Base-by-base conservation (phyloP, 768 basidiomycete species). In the Phylloporus arenicola region DNA sequence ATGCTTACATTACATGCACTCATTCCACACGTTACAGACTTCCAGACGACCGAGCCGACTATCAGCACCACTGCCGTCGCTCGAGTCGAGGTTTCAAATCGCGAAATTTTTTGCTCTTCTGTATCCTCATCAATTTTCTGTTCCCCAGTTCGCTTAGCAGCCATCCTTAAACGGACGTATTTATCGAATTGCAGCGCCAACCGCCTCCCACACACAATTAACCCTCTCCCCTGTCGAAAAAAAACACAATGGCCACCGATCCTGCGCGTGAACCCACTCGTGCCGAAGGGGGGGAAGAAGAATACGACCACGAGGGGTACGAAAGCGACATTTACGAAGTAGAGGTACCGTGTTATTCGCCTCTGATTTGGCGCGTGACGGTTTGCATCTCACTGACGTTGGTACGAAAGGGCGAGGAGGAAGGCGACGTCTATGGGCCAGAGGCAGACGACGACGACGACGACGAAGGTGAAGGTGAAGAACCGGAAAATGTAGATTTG, bases 261-360 rank as follows among this genome's bases (percentile, higher is more conserved):
- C 56, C 63, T 22, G 16, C 51, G 1, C 19, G 39, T 10, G 54
- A 68, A 29, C 53, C 58, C 5, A 42, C 48, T 10, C 10, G 43
- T 34, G 0, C 6, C 0, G 13, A 3, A 1, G 39, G 53, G 19
- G 55, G 60, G 31, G 40, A 34, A 24, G n/a, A 30, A 8, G 52
- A 57, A 13, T 55, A 52, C 25, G 3, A 6, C 19, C 45, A 56
- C 6, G 59, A 58, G 2, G 64, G 45, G 12, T 67, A 68, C n/a
- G 63, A 68, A 25, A 64, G 56, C 25, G 65, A 66, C 19, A n/a
- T 16, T 2, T 68, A 67, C 42, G 64, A 62, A 0, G 3, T 53
- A 22, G 60, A 67, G 53, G 64, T 66, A 43, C 41, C n/a, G 47
- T 41, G 10, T 39, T 13, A 8, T 39, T 51, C 40, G 4, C 37